Conservation (phyloP, 345 rosid species). For the Eucalyptus erythrocorys region DNA sequence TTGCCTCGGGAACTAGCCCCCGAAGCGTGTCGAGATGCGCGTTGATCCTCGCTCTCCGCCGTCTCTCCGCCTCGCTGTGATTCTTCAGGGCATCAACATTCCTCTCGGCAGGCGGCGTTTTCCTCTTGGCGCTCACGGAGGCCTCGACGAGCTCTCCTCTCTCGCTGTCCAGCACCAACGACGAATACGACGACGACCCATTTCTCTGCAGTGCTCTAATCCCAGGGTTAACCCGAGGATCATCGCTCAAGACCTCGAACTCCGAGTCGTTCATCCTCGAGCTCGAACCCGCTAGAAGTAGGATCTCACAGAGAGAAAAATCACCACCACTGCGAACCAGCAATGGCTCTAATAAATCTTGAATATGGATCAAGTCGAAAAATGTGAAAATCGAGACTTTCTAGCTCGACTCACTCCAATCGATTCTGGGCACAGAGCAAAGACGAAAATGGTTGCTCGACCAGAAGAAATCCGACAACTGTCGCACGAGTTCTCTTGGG, state of each 20-base stretch:
- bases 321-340: neutral
- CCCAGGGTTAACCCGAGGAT: neutral
- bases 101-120: slow-evolving; percentile 8
- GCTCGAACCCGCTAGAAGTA: neutral
- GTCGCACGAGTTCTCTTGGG: neutral
- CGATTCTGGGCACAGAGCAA: neutral
- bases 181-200: neutral
- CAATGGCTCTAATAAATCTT: neutral
- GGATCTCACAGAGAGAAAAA: neutral
- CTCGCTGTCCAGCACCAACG: slow-evolving; percentile 31
- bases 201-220: neutral
- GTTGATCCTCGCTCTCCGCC: slow-evolving; percentile 40
- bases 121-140: slow-evolving; percentile 5
- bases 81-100: slow-evolving; percentile 32
- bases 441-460: neutral
- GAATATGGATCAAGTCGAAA: neutral
- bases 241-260: neutral
- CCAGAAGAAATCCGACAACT: neutral
- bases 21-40: slow-evolving; percentile 42
- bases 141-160: slow-evolving; percentile 35
- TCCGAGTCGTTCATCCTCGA: neutral
- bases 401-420: neutral
- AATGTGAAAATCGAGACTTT: neutral
- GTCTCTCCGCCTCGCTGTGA: slow-evolving; percentile 50
- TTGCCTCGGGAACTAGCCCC: slow-evolving; percentile 22